A percentile compares a stretch with the other conserved stretches of the same genome.
Evolutionary conservation across 768 basidiomycete species (phyloP).

Genomic region (Cubamyces sp.): DNA sequence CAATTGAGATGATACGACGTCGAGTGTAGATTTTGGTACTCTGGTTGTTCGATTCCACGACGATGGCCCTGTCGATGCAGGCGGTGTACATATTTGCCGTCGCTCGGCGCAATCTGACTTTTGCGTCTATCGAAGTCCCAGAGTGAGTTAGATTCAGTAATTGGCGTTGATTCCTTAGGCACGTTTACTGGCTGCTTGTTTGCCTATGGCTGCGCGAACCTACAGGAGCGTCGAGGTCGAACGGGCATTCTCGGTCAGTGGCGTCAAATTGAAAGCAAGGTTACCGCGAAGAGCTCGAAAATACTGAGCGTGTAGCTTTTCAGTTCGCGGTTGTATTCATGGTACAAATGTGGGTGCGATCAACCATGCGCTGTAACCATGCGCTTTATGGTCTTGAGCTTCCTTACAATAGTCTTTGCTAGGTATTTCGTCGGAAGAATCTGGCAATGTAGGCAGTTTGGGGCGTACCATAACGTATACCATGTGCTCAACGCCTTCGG

Average conservation of each 20-base stretch:
- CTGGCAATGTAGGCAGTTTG: slow-evolving; percentile 7
- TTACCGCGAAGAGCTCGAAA: not conserved
- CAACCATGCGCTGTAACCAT: not conserved
- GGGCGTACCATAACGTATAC: not conserved
- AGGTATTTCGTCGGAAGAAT: slow-evolving; percentile 17
- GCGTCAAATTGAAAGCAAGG: not conserved
- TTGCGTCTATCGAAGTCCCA: slow-evolving; percentile 11
- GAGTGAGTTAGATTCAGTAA: slow-evolving; percentile 3
- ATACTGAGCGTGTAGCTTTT: not conserved
- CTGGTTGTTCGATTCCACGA: slow-evolving; percentile 19
- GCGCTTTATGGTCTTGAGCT: not conserved
- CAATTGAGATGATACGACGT: not conserved
- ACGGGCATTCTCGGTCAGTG: slow-evolving; percentile 20
- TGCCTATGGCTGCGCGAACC: not conserved
- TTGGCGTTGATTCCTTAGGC: not conserved
- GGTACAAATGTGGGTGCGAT: slow-evolving; percentile 22
- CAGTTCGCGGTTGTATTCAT: slow-evolving; percentile 18
- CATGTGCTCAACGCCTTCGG: not conserved
- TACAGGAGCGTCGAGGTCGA: slow-evolving; percentile 8
- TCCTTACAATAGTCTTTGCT: too few relatives aligned
- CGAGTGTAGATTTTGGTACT: slow-evolving; percentile 7
- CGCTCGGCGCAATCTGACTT: slow-evolving; percentile 1
- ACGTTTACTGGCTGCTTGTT: not conserved
- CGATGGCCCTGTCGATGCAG: slow-evolving; percentile 13
- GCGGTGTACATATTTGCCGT: slow-evolving; percentile 19